Conservation (phyloP, 169 alveolate genomes). For the Eimeria falciformis region DNA sequence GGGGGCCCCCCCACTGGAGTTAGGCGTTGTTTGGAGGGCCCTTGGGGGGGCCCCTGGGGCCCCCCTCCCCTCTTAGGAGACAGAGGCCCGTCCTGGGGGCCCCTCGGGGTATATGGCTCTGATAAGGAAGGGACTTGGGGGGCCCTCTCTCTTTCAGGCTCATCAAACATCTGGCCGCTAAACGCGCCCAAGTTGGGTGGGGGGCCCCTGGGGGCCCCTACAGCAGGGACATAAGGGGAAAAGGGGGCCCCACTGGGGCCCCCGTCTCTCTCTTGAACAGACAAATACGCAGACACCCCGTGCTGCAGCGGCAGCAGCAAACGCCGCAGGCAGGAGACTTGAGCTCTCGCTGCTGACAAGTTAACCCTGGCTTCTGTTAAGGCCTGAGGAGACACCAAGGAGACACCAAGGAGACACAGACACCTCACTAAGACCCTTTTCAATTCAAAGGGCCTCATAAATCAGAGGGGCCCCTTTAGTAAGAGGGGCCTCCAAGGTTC, state of each 20-base stretch:
- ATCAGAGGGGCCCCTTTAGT: too few relatives aligned
- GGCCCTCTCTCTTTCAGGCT: not conserved
- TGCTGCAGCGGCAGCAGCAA: constrained; percentile 20
- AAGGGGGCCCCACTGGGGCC: not conserved
- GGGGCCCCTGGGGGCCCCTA: not conserved
- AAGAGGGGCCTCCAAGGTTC: too few relatives aligned
- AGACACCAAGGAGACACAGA: not conserved
- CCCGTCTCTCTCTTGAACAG: not conserved
- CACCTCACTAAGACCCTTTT: too few relatives aligned
- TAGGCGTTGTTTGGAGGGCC: not conserved
- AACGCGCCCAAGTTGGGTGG: not conserved
- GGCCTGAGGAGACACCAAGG: not conserved
- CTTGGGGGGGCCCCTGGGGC: constrained; percentile 1
- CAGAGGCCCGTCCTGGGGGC: not conserved
- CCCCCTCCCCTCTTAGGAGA: not conserved
- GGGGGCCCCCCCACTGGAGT: not conserved
- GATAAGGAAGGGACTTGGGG: not conserved
- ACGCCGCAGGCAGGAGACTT: not conserved
- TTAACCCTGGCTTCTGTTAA: not conserved
- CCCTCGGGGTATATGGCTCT: not conserved
- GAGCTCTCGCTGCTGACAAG: not conserved
- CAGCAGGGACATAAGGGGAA: not conserved
- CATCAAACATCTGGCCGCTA: not conserved
- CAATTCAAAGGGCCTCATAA: too few relatives aligned
- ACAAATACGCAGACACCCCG: not conserved